phyloP scores from a whole-genome alignment of 2,329 filamentous ascomycete genomes.

The Penicillium sp. region DNA sequence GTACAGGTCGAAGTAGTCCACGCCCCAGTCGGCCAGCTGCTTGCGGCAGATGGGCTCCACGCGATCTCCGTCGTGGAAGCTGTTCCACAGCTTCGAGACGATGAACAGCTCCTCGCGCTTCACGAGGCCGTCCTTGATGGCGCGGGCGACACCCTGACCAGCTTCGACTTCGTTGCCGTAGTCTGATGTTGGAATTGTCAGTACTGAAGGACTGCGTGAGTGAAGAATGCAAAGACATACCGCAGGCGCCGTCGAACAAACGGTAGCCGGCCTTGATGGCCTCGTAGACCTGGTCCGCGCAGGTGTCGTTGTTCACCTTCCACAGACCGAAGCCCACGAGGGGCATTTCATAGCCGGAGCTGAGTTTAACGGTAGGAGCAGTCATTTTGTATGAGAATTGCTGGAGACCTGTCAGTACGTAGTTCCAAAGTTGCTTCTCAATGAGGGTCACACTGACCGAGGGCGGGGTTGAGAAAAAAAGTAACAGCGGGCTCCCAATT shows the following conservation, averaged over 20 bases:
- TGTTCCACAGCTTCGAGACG: conserved; percentile 90
- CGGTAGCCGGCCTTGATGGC: conserved; percentile 62
- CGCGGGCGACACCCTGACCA: conserved; percentile 72
- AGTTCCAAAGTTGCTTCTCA: neutral
- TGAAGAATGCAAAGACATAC: conserved; percentile 31
- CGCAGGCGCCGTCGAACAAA: conserved; percentile 60
- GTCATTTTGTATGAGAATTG: conserved; percentile 14
- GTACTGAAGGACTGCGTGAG: neutral
- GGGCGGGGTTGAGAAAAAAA: neutral
- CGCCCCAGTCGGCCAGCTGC: conserved; percentile 76
- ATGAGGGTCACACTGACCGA: neutral
- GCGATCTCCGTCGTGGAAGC: conserved; percentile 77
- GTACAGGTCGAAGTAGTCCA: conserved; percentile 90
- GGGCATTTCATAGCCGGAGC: conserved; percentile 39
- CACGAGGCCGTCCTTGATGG: conserved; percentile 76
- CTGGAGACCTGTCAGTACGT: neutral
- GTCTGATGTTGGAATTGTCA: conserved; percentile 49
- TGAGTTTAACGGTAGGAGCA: conserved; percentile 29
- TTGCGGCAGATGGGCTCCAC: conserved; percentile 73
- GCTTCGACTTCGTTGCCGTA: conserved; percentile 81
- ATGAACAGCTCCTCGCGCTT: conserved; percentile 88
- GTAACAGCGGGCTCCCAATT: neutral
- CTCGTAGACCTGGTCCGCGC: conserved; percentile 75
- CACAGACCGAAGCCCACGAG: conserved; percentile 59
- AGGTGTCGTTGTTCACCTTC: conserved; percentile 75